These are phyloP conservation scores for Penicillium vulpinum DNA, from an alignment of 2,329 filamentous ascomycete species.

Conservation along the genomic window DNA sequence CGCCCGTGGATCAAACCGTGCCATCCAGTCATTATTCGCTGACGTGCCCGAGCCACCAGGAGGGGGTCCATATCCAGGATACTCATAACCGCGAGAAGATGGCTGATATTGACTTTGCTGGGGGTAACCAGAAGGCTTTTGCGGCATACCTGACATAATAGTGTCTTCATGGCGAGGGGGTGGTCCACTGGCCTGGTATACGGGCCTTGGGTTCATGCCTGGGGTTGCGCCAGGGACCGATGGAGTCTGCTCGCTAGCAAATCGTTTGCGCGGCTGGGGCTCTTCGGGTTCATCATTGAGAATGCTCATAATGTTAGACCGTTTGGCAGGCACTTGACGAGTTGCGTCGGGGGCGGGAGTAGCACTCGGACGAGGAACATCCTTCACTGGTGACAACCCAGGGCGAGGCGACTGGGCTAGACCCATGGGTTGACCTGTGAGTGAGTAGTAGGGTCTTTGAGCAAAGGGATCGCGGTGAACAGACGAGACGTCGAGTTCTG, in stretches of 20 bases:
- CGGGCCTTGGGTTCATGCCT: constrained; percentile 28
- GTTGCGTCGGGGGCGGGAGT: constrained; percentile 37
- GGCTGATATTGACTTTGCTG: constrained; percentile 31
- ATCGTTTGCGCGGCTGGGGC: constrained; percentile 47
- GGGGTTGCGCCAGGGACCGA: constrained; percentile 17
- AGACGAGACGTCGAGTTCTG: constrained; percentile 37
- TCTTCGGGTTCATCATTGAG: constrained; percentile 52
- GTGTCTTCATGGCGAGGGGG: constrained; percentile 29
- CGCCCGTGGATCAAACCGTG: constrained; percentile 43
- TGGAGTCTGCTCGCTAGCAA: constrained; percentile 41
- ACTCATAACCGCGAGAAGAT: constrained; percentile 37
- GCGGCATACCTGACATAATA: constrained; percentile 21
- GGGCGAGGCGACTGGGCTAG: constrained; percentile 31
- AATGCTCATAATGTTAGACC: constrained; percentile 52
- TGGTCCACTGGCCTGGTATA: constrained; percentile 29
- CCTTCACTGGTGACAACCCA: constrained; percentile 39
- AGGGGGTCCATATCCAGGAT: constrained; percentile 31
- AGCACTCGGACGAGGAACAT: constrained; percentile 35
- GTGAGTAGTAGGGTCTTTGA: constrained; percentile 37
- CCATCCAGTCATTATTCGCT: constrained; percentile 44
- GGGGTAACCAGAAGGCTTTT: constrained; percentile 30
- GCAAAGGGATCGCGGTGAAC: constrained; percentile 37
- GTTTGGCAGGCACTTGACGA: constrained; percentile 48
- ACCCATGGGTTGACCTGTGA: constrained; percentile 28
- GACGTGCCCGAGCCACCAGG: constrained; percentile 28